Evolutionary conservation across 305 asterid genomes (phyloP).

Genomic region (Rubia tinctorum): DNA sequence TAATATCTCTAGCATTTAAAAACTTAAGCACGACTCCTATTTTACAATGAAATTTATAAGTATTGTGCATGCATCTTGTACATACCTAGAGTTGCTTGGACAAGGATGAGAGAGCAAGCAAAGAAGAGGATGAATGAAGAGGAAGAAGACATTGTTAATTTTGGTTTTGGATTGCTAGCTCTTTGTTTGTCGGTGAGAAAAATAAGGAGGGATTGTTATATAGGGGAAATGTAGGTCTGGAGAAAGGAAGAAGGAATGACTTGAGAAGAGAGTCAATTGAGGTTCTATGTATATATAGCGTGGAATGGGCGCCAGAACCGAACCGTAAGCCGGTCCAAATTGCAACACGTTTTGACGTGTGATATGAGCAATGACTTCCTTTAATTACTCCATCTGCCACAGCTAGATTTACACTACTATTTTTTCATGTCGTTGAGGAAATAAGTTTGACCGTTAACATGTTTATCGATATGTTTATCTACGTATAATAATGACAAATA

Average conservation of each 20-base stretch:
- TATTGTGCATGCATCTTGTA: background rate
- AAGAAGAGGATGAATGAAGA: conserved; percentile 46
- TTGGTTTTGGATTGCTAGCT: background rate
- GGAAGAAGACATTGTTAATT: conserved; percentile 35
- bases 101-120: conserved; percentile 45
- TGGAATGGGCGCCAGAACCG: background rate
- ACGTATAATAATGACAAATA: too few relatives aligned
- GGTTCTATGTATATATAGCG: conserved; percentile 13
- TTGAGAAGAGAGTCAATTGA: conserved; percentile 3
- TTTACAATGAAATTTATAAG: background rate
- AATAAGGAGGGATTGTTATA: background rate
- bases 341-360: background rate
- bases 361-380: background rate
- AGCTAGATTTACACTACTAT: too few relatives aligned
- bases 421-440: too few relatives aligned
- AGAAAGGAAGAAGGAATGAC: background rate
- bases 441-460: too few relatives aligned
- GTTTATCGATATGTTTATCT: too few relatives aligned
- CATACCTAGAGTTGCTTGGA: conserved; percentile 57
- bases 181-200: background rate
- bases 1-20: too few relatives aligned
- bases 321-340: background rate
- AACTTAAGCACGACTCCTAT: too few relatives aligned
- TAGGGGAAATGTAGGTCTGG: background rate
- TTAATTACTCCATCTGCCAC: too few relatives aligned